Evolutionary conservation across 768 basidiomycete genomes (phyloP).

Genomic region (Mycena kentingensis): DNA sequence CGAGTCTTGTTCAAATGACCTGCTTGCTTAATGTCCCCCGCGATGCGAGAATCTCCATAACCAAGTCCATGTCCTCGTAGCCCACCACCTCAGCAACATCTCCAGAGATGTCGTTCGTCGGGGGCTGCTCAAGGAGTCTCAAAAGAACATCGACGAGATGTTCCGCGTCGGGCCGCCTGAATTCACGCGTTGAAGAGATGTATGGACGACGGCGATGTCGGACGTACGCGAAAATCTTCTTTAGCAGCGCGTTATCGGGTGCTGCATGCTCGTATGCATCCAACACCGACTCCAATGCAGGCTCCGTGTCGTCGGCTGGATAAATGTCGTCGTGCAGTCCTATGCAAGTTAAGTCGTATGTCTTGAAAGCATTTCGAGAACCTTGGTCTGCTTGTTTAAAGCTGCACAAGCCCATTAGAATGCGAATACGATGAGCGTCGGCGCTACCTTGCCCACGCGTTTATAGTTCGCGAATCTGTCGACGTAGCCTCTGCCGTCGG

Average conservation of each 20-base stretch:
- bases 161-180: conserved; percentile 31
- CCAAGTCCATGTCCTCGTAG: conserved; percentile 80
- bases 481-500: conserved; percentile 25
- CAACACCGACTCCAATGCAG: conserved; percentile 16
- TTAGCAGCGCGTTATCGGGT: conserved; percentile 2
- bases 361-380: conserved; percentile 1
- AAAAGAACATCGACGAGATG: conserved; percentile 34
- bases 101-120: conserved; percentile 72
- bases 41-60: conserved; percentile 65
- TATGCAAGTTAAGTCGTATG: background rate
- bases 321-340: conserved; percentile 2
- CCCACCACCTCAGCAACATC: conserved; percentile 82
- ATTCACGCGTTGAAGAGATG: conserved; percentile 4
- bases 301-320: conserved; percentile 3
- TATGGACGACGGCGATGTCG: background rate
- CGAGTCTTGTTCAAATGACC: conserved; percentile 38
- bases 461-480: conserved; percentile 28
- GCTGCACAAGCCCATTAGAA: conserved; percentile 4
- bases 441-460: conserved; percentile 35
- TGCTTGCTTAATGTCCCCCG: conserved; percentile 51
- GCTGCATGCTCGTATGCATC: conserved; percentile 10
- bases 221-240: conserved; percentile 23
- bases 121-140: conserved; percentile 47
- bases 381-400: conserved; percentile 11
- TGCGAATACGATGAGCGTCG: background rate